Percentiles rank a stretch among this genome's conserved stretches.
Conservation (phyloP, 306 rosid genomes). For the Herpetospermum pedunculosum region DNA sequence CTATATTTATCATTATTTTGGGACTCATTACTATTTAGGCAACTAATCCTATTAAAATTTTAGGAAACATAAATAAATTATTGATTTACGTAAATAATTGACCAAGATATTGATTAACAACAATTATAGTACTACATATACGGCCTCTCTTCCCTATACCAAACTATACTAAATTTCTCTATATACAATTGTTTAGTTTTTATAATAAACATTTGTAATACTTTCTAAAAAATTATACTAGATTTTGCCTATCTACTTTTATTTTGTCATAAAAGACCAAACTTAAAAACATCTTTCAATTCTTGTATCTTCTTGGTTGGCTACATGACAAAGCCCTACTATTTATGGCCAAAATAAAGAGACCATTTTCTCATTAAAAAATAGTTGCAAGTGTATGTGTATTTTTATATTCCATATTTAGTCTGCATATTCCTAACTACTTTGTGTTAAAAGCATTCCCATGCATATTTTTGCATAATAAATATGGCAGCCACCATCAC, state of each 20-base stretch:
- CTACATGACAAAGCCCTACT: not conserved
- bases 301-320: not conserved
- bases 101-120: too few species aligned
- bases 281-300: not conserved
- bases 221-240: too few species aligned
- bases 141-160: too few species aligned
- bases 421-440: not conserved
- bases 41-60: too few species aligned
- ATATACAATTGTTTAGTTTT: too few species aligned
- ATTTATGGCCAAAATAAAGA: not conserved
- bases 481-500: not conserved
- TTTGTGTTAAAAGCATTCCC: not conserved
- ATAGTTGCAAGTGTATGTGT: not conserved
- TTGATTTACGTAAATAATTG: too few species aligned
- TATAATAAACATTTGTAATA: too few species aligned
- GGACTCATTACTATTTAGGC: too few species aligned
- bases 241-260: not conserved
- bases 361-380: not conserved
- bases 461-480: not conserved
- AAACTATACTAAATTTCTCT: too few species aligned
- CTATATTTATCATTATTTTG: too few species aligned
- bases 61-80: too few species aligned
- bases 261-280: not conserved
- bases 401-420: not conserved
- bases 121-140: too few species aligned